Evolutionary conservation across 169 alveolate genomes (phyloP), one percentile per base, ranked within the genome.

Genomic region (Miamiensis avidus): DNA sequence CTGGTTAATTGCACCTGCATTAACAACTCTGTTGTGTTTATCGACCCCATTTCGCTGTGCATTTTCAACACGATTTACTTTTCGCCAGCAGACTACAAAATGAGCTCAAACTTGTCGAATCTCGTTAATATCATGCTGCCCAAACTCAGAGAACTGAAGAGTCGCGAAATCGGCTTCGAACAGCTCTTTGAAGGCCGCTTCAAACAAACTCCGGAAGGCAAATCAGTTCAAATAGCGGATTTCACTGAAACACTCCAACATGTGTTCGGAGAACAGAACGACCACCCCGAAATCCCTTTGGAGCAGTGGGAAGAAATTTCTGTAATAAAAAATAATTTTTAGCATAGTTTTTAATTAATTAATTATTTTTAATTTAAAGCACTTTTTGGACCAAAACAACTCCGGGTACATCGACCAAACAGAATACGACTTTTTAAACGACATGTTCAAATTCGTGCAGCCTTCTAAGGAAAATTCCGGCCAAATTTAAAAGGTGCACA

Each of bases 41-140:
- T 89, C 64, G 93, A 89, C 31, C 91, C 93, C 30, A 89, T 89
- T 78, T 89, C 93, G 25, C 82, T 89, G 72, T 82, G 91, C 20
- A 91, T 89, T 11, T 75, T 89, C 6, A 85, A 89, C 81, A 89
- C 76, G 34, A 29, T 89, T 0, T 65, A 89, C 27, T 33, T 89
- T 30, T 85, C 76, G 69, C 88, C 88, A 33, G 64, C 78, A 82
- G 90, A 89, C 49, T 82, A 83, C 76, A 87, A 86, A 29, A 82
- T 85, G 64, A 81, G 91, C 31, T 49, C n/a, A 28, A 79, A 79
- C 26, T 34, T 79, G 0, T 29, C 65, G 34, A 74, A 79, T 15
- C 32, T 79, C 64, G 65, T 79, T 1, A 28, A 74, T 26, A 77
- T 33, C 15, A 77, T 77, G 28, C 64, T 69, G 25, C 31, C 34